Percentiles rank a stretch among this genome's conserved stretches.
Evolutionary conservation across 2,329 filamentous ascomycete species (phyloP).

Genomic region (Apiospora phragmitis): DNA sequence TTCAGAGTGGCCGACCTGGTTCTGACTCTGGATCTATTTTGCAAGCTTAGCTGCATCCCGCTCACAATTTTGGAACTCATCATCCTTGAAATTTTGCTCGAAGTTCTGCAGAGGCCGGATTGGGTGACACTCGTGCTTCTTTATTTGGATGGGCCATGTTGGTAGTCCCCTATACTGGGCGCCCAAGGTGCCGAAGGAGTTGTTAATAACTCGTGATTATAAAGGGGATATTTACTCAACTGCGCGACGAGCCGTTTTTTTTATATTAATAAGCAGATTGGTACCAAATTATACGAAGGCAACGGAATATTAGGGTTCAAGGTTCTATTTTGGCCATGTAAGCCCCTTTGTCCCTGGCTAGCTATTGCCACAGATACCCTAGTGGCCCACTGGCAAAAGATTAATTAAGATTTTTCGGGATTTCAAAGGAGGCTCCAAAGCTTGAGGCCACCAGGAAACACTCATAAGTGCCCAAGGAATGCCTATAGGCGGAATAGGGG

Average conservation of each 20-base stretch:
- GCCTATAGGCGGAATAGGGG: neutral
- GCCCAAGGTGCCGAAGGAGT: too few species aligned
- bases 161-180: neutral
- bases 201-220: neutral
- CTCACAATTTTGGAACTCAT: too few species aligned
- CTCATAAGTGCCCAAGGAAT: neutral
- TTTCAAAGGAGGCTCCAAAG: neutral
- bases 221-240: too few species aligned
- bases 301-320: too few species aligned
- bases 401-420: neutral
- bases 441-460: neutral
- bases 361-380: neutral
- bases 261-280: too few species aligned
- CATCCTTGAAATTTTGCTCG: too few species aligned
- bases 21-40: neutral
- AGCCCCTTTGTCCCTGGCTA: too few species aligned
- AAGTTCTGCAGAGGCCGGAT: too few species aligned
- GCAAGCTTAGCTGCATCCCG: neutral
- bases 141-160: neutral
- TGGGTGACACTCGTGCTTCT: neutral
- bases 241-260: too few species aligned
- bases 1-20: neutral
- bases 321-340: too few species aligned
- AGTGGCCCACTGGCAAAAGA: neutral
- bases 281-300: too few species aligned